Conservation (phyloP, 2,329 filamentous ascomycete genomes). For the Alternaria viburni region DNA sequence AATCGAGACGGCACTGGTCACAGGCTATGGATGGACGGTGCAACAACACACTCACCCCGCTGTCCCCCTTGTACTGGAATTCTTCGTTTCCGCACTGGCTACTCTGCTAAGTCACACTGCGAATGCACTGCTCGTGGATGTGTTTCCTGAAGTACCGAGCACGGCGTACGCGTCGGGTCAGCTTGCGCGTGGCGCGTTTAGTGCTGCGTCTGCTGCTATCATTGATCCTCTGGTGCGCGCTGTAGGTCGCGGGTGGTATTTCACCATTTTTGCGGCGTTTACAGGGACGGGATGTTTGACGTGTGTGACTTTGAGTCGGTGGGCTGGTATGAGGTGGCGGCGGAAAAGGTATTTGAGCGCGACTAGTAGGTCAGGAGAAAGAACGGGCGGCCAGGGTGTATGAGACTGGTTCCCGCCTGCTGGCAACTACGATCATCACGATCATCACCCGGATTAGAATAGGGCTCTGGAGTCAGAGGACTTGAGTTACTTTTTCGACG, state of each 20-base stretch:
- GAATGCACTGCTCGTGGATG: background rate
- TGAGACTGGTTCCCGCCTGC: background rate
- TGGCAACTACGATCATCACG: background rate
- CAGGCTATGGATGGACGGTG: background rate
- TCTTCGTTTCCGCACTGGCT: background rate
- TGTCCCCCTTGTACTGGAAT: background rate
- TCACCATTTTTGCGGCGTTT: background rate
- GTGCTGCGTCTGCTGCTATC: background rate
- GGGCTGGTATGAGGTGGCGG: slow-evolving; percentile 1
- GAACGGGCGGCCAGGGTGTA: background rate
- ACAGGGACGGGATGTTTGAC: background rate
- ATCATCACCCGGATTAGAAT: background rate
- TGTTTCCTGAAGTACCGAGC: background rate
- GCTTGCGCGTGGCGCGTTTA: background rate
- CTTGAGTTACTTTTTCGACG: background rate
- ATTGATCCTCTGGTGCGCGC: background rate
- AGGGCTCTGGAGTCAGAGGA: background rate
- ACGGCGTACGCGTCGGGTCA: background rate
- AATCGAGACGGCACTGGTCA: background rate
- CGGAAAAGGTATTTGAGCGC: background rate
- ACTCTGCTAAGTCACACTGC: background rate
- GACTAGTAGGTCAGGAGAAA: background rate
- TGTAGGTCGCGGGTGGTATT: background rate
- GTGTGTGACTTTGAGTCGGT: background rate
- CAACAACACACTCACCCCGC: background rate